Evolutionary conservation across 208 protist genomes (phyloP).

Genomic region (Strigomonas culicis): DNA sequence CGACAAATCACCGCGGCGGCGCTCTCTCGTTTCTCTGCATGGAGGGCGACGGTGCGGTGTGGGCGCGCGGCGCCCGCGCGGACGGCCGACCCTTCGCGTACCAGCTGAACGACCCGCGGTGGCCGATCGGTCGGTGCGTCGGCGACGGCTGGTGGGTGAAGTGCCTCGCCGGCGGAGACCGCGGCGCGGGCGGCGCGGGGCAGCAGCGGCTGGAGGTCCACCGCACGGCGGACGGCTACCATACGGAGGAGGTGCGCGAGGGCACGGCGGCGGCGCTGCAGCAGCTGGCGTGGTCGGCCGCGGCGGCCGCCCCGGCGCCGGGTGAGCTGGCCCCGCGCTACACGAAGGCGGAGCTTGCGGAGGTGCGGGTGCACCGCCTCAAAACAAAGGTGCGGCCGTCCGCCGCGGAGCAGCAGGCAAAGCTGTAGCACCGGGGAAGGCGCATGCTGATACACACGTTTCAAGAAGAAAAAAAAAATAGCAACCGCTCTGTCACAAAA

Average conservation of each 20-base stretch:
- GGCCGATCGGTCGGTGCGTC: neutral
- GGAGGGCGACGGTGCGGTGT: neutral
- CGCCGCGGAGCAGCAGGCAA: no score
- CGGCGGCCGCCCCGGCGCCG: neutral
- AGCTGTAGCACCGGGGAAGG: no score
- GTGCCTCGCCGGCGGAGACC: no score
- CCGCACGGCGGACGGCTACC: neutral
- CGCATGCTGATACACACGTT: no score
- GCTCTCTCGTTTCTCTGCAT: neutral
- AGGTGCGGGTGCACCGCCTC: neutral
- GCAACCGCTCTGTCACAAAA: no score
- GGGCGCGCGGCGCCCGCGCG: neutral
- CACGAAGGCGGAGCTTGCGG: neutral
- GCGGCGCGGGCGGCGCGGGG: no score
- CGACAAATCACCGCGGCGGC: neutral
- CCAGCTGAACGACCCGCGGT: neutral
- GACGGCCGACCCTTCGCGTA: neutral
- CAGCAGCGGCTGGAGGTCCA: no score
- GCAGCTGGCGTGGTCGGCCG: neutral
- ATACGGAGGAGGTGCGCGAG: neutral
- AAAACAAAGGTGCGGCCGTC: slow-evolving; percentile 9
- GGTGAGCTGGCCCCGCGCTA: neutral
- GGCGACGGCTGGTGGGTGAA: slow-evolving; percentile 7
- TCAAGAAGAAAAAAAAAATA: no score
- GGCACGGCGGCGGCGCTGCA: neutral